phyloP scores from a whole-genome alignment of 148 eudicot genomes.

The Rhododendron williamsianum region DNA sequence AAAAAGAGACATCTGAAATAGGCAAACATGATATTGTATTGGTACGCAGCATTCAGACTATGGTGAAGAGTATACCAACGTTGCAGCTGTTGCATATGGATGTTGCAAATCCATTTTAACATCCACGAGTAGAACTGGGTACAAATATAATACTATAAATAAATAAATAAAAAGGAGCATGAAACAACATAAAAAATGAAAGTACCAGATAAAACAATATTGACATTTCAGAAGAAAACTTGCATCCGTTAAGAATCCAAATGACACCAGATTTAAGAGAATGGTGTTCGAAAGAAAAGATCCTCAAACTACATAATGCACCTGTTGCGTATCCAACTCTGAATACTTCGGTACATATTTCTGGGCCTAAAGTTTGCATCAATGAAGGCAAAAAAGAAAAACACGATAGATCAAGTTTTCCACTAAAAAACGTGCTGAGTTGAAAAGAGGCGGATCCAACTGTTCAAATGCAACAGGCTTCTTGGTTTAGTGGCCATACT shows the following conservation, averaged over 20 bases:
- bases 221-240: not conserved
- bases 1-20: not conserved
- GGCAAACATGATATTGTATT: not conserved
- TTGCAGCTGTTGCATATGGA: not conserved
- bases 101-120: not conserved
- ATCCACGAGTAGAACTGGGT: not conserved
- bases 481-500: constrained; percentile 61
- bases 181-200: not conserved
- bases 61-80: not conserved
- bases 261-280: not conserved
- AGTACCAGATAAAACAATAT: not conserved
- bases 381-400: not conserved
- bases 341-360: not conserved
- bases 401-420: not conserved
- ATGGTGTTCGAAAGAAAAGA: not conserved
- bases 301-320: not conserved
- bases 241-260: not conserved
- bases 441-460: not conserved
- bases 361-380: not conserved
- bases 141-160: too few relatives aligned
- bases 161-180: not conserved
- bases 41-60: not conserved
- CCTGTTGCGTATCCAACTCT: not conserved
- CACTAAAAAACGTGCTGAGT: not conserved
- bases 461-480: not conserved